Base-by-base conservation (phyloP, 345 rosid species). In the Citrus unshiu region DNA sequence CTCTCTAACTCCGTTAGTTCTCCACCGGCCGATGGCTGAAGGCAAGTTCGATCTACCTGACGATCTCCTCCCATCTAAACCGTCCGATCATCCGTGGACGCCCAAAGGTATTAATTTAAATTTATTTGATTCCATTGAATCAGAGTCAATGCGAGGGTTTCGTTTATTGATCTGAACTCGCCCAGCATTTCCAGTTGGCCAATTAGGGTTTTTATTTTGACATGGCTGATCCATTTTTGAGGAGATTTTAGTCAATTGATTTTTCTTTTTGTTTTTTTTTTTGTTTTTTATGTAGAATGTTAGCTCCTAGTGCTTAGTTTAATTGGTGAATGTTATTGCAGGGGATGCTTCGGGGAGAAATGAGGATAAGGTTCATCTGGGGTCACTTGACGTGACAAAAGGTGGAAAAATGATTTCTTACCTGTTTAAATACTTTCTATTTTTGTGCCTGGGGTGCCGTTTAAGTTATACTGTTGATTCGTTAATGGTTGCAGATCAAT, bases 31-130 rank as follows among this genome's bases (percentile, higher is more conserved):
- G 81, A 94, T 94, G 98, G 93, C 97, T 37, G 87, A 85, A 68
- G 85, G 88, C 70, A 94, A 91, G 95, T 80, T 90, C 87, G 91
- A 94, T 90, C 94, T 92, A 49, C 95, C 91, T 16, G 95, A 91
- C 83, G 97, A 91, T 90, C 91, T 93, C 81, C 86, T 91, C 79
- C 64, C 89, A 25, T 86, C 92, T 34, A 90, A 90, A 65, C 85
- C 87, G 7, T 86, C 89, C 60, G 91, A 90, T 89, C 95, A 88
- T 62, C 82, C 87, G 4, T 69, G 80, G 80, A 72, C 81, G 56
- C 77, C 85, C 69, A 90, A 88, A 87, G 90, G 97, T 91, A 80
- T 58, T 34, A 4, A 35, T 51, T 57, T 66, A 1, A 12, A 34
- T 70, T 14, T 65, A 12, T 21, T 13, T 35, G 25, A 10, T 62